Conservation (phyloP, 1,139 yeast species). For the Hanseniaspora sp. region DNA sequence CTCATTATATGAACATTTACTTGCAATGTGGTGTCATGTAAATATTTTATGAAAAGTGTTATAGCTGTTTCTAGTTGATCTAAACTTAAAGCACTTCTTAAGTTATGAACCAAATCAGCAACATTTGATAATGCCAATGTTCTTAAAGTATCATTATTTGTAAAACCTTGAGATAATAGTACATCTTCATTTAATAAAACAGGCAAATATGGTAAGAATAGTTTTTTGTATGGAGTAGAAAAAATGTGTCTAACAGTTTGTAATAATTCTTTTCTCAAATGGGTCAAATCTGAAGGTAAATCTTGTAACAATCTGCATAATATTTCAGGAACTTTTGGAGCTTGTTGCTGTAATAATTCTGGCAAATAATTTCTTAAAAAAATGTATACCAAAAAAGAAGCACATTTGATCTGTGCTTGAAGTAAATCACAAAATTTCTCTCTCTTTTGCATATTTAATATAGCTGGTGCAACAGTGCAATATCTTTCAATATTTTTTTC, state of each 20-base stretch:
- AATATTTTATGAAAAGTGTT: slow-evolving; percentile 63
- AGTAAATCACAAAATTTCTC: slow-evolving; percentile 80
- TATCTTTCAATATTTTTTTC: slow-evolving; percentile 51
- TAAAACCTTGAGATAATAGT: slow-evolving; percentile 82
- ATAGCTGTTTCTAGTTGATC: slow-evolving; percentile 85
- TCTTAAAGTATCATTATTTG: slow-evolving; percentile 72
- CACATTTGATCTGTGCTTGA: slow-evolving; percentile 92
- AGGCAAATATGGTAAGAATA: slow-evolving; percentile 79
- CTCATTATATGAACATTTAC: slow-evolving; percentile 94
- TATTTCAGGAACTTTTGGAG: slow-evolving; percentile 72
- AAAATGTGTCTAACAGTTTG: slow-evolving; percentile 92
- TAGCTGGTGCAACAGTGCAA: slow-evolving; percentile 45
- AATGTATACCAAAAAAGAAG: slow-evolving; percentile 87
- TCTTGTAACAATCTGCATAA: slow-evolving; percentile 80
- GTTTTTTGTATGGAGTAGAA: slow-evolving; percentile 72
- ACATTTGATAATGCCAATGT: slow-evolving; percentile 93
- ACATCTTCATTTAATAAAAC: slow-evolving; percentile 76
- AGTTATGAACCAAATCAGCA: slow-evolving; percentile 91
- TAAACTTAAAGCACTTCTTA: slow-evolving; percentile 71
- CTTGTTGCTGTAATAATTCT: slow-evolving; percentile 50
- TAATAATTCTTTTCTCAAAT: slow-evolving; percentile 81
- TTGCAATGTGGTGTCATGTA: slow-evolving; percentile 74
- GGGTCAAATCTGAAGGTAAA: slow-evolving; percentile 90
- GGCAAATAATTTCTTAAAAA: slow-evolving; percentile 74
- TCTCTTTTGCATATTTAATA: slow-evolving; percentile 67